Conservation (phyloP, 129 eudicot species). For the carrot (Daucus carota) region DNA sequence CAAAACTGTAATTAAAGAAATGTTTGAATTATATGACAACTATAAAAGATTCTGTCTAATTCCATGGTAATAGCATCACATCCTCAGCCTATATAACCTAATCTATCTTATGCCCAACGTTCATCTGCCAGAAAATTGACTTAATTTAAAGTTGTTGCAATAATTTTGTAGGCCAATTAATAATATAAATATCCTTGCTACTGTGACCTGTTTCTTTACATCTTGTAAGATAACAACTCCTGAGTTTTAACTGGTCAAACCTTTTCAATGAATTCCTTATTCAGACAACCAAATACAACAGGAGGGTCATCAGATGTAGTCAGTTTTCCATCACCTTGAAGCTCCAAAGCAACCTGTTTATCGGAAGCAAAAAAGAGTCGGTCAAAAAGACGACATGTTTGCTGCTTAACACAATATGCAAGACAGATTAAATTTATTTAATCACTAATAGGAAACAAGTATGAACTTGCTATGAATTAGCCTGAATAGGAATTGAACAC, state of each 20-base stretch:
- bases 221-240: neutral
- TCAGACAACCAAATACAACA: slow-evolving; percentile 67
- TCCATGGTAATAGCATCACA: neutral
- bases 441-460: neutral
- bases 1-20: neutral
- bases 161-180: neutral
- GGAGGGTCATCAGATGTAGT: slow-evolving; percentile 93
- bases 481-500: neutral
- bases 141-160: neutral
- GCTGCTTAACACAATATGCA: neutral
- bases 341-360: slow-evolving; percentile 71
- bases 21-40: neutral
- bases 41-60: neutral
- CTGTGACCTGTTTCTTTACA: neutral
- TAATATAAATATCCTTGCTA: neutral
- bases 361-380: slow-evolving; percentile 11
- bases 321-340: slow-evolving; percentile 74
- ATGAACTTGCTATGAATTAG: neutral
- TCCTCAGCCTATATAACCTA: neutral
- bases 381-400: neutral
- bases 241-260: slow-evolving; percentile 26
- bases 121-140: neutral
- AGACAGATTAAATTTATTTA: neutral
- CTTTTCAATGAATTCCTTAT: slow-evolving; percentile 64
- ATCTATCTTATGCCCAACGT: neutral